Conservation (phyloP, 306 rosid species). For the Crataegus laevigata region DNA sequence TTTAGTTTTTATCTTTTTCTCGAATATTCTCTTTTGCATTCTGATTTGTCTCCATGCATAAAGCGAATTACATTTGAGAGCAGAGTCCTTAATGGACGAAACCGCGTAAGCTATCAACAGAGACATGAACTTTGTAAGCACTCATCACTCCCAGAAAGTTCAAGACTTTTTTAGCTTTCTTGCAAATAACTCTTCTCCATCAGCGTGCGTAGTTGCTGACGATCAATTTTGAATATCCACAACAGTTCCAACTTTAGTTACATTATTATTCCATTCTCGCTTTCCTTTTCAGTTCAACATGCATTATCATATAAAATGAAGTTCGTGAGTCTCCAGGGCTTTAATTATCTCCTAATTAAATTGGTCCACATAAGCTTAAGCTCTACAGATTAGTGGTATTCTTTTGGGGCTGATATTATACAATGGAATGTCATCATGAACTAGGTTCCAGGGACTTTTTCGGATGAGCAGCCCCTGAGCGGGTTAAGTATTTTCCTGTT, state of each 20-base stretch:
- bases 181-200: slow-evolving; percentile 23
- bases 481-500: too few relatives aligned
- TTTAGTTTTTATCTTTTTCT: neutral
- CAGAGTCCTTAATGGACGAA: neutral
- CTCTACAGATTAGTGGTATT: too few relatives aligned
- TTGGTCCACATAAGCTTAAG: too few relatives aligned
- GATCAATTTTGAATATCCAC: neutral
- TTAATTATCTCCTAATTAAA: too few relatives aligned
- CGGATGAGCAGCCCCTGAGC: too few relatives aligned
- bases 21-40: neutral
- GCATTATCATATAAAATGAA: neutral
- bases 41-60: slow-evolving; percentile 17
- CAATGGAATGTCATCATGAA: too few relatives aligned
- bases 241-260: slow-evolving; percentile 6
- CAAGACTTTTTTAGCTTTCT: slow-evolving; percentile 21
- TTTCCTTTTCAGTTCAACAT: neutral
- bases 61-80: neutral
- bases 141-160: slow-evolving; percentile 36
- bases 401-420: too few relatives aligned
- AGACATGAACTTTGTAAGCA: slow-evolving; percentile 9
- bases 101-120: slow-evolving; percentile 11
- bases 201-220: slow-evolving; percentile 17
- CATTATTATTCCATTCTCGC: neutral
- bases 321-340: neutral
- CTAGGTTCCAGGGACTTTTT: too few relatives aligned